phyloP scores from a whole-genome alignment of 2,329 filamentous ascomycete genomes.

The Aspergillus versicolor region DNA sequence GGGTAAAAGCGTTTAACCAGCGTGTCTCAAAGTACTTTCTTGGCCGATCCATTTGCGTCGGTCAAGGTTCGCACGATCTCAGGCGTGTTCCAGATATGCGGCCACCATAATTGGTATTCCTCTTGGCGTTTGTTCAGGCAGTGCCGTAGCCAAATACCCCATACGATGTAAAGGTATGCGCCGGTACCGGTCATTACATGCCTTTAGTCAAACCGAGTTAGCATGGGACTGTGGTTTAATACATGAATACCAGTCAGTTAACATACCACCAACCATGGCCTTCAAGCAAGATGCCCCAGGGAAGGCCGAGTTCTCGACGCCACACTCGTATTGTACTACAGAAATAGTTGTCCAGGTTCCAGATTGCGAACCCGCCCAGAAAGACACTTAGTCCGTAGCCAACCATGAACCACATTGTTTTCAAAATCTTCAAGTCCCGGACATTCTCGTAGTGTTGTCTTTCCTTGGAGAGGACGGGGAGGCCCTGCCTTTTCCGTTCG shows the following conservation, averaged over 20 bases:
- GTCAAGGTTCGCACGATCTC: conserved; percentile 45
- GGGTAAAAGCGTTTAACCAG: conserved; percentile 10
- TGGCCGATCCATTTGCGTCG: conserved; percentile 24
- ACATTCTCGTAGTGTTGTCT: conserved; percentile 51
- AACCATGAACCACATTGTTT: conserved; percentile 76
- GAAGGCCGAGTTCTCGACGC: conserved; percentile 68
- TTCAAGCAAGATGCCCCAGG: conserved; percentile 75
- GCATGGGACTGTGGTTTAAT: neutral
- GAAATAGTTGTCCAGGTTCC: conserved; percentile 77
- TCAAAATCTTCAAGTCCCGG: conserved; percentile 58
- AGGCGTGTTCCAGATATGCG: conserved; percentile 59
- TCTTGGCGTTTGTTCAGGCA: conserved; percentile 72
- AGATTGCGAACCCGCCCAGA: conserved; percentile 71
- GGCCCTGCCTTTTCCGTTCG: conserved; percentile 34
- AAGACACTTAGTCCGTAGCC: conserved; percentile 68
- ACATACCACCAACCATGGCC: conserved; percentile 70
- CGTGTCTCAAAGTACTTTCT: conserved; percentile 27
- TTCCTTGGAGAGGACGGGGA: conserved; percentile 43
- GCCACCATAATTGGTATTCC: conserved; percentile 71
- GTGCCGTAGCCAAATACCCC: conserved; percentile 78
- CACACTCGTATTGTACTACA: conserved; percentile 65
- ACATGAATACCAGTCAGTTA: neutral
- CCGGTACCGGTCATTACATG: conserved; percentile 79
- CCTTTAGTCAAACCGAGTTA: conserved; percentile 43
- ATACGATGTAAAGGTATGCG: conserved; percentile 80